Evolutionary conservation across 1,284 basidiomycete species (phyloP).

Genomic region (Tranzscheliella williamsii): DNA sequence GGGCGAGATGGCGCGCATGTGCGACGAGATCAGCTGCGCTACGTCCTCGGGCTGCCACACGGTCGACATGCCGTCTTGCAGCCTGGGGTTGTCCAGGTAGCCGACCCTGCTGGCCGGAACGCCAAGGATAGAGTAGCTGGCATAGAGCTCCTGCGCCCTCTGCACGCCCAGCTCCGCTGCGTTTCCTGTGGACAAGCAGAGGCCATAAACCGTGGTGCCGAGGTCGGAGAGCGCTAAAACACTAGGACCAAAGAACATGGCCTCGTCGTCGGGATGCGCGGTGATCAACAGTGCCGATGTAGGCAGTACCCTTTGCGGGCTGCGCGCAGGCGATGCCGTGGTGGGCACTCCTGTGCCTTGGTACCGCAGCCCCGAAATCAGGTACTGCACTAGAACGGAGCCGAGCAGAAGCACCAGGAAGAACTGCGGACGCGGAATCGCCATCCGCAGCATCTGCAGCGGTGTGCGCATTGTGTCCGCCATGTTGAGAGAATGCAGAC

Average conservation of each 20-base stretch:
- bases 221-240: conserved; percentile 66
- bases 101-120: conserved; percentile 68
- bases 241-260: conserved; percentile 86
- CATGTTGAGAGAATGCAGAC: too few species aligned
- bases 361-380: conserved; percentile 22
- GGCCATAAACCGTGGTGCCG: conserved; percentile 59
- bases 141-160: conserved; percentile 70
- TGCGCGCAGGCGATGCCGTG: background rate
- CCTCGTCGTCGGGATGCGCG: conserved; percentile 89
- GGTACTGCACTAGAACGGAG: conserved; percentile 20
- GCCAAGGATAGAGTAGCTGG: conserved; percentile 67
- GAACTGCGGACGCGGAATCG: conserved; percentile 30
- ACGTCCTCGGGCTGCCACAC: conserved; percentile 72
- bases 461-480: background rate
- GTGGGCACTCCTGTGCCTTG: background rate
- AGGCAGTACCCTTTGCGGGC: conserved; percentile 6
- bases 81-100: conserved; percentile 71
- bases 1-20: conserved; percentile 62
- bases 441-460: conserved; percentile 17
- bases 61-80: conserved; percentile 77
- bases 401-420: conserved; percentile 20
- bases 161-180: conserved; percentile 76
- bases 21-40: conserved; percentile 68
- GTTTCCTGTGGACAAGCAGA: conserved; percentile 69
- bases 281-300: conserved; percentile 69